Base-by-base conservation (phyloP, 2,329 filamentous ascomycete species). In the Hypoxylon sp. region DNA sequence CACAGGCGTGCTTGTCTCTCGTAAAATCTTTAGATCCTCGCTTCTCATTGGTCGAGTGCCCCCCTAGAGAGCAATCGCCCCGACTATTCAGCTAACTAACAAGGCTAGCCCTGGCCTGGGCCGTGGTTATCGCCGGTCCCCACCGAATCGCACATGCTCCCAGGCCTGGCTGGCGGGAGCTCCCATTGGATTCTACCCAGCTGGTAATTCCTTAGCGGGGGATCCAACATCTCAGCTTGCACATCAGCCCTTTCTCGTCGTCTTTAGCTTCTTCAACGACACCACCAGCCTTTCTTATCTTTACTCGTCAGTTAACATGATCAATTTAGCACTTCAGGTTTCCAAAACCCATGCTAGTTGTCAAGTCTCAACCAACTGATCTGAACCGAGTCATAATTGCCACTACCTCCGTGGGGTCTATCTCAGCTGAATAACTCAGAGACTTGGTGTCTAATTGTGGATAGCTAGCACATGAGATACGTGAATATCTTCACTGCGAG, bases 81-180 rank as follows among this genome's bases (percentile, higher is more conserved):
- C 32, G 24, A 24, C 36, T 44, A 18, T 50, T 65, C 58, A 62
- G 65, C 65, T 65, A 59, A 62, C 60, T 56, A 57, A 62, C 58
- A 56, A 56, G 61, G 56, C 61, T 65, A 61, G 61, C 46, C 60
- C 52, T 53, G 57, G 61, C 18, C 36, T 51, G n/a, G 44, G 22
- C 48, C 51, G 50, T 58, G 51, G 33, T 61, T 68, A 66, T 66
- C 66, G 53, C 64, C 64, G 56, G 20, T 55, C 48, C 42, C 64
- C 66, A 66, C 57, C 55, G 14, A 46, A 24, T 63, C 51, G 55
- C 62, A 66, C 55, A 64, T 68, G 59, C 49, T 65, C 65, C 44
- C 40, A 65, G 36, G 61, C 55, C 59, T 68, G 32, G 42, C 33
- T 49, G 62, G 66, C 67, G 62, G 67, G 62, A 67, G 51, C 55